Evolutionary conservation across 1,139 yeast genomes (phyloP).

Genomic region (Hyphopichia fennica): DNA sequence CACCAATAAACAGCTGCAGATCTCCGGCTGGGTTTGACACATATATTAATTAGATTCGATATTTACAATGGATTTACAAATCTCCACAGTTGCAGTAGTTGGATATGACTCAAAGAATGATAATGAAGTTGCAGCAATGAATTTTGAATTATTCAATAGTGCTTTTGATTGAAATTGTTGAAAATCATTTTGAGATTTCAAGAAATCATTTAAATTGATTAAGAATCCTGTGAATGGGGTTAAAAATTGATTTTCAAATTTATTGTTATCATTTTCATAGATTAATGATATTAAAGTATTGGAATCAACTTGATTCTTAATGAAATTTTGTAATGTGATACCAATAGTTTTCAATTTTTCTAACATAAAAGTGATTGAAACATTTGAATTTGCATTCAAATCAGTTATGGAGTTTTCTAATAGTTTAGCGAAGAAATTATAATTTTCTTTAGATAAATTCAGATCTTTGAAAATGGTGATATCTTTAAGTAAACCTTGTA

Average conservation of each 20-base stretch:
- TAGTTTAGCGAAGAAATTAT: not conserved
- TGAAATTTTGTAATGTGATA: constrained; percentile 15
- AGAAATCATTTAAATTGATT: not conserved
- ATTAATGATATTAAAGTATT: not conserved
- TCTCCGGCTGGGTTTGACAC: no score
- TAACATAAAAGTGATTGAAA: constrained; percentile 14
- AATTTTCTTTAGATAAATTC: not conserved
- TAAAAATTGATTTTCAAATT: not conserved
- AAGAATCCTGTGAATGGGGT: not conserved
- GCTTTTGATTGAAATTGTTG: constrained; percentile 8
- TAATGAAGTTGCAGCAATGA: constrained; percentile 30
- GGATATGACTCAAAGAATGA: not conserved
- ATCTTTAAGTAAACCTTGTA: constrained; percentile 11
- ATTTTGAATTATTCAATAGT: constrained; percentile 33
- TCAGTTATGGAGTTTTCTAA: not conserved
- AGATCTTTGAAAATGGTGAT: not conserved
- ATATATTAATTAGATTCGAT: not conserved
- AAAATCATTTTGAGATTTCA: not conserved
- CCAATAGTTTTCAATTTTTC: constrained; percentile 35
- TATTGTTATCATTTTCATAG: not conserved
- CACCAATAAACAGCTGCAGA: no score
- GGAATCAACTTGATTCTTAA: constrained; percentile 1
- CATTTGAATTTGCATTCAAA: not conserved
- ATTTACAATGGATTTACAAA: not conserved
- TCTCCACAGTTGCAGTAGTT: not conserved